Evolutionary conservation across 2,329 filamentous ascomycete species (phyloP).

Genomic region (Neocatenulostroma microsporum): DNA sequence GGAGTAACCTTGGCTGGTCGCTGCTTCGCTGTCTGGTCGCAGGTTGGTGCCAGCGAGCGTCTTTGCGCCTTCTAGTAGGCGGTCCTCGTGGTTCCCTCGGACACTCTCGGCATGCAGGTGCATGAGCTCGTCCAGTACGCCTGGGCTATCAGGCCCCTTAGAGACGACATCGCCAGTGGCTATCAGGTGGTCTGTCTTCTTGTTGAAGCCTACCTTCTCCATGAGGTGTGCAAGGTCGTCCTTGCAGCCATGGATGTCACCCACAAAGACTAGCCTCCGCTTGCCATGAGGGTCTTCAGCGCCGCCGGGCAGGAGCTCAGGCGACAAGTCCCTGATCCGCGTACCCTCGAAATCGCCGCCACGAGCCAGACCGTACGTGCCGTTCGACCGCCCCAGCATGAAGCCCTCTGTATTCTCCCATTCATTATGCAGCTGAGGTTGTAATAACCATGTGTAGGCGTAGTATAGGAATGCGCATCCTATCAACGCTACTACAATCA

Average conservation of each 20-base stretch:
- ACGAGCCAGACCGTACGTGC: slow-evolving; percentile 24
- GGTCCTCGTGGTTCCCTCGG: slow-evolving; percentile 88
- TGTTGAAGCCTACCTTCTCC: slow-evolving; percentile 55
- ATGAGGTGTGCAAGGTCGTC: slow-evolving; percentile 57
- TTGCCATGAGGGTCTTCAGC: slow-evolving; percentile 29
- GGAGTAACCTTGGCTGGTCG: slow-evolving; percentile 17
- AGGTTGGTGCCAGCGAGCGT: neutral
- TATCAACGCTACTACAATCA: slow-evolving; percentile 27
- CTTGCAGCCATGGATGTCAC: slow-evolving; percentile 88
- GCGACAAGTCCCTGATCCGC: slow-evolving; percentile 44
- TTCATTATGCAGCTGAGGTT: slow-evolving; percentile 30
- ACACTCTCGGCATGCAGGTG: slow-evolving; percentile 69
- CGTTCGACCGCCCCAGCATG: slow-evolving; percentile 14
- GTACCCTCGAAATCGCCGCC: slow-evolving; percentile 17
- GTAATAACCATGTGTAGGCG: slow-evolving; percentile 31
- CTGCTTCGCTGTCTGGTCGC: neutral
- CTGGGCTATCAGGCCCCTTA: slow-evolving; percentile 76
- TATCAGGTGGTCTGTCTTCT: slow-evolving; percentile 62
- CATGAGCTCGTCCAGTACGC: slow-evolving; percentile 69
- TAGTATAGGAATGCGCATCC: slow-evolving; percentile 29
- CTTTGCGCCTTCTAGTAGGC: slow-evolving; percentile 53
- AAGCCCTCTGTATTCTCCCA: slow-evolving; percentile 30
- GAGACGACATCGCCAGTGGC: slow-evolving; percentile 72
- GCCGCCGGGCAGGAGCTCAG: slow-evolving; percentile 27
- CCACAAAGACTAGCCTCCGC: slow-evolving; percentile 68